phyloP scores from a whole-genome alignment of 495 filamentous ascomycete species.

The Viridothelium virens region DNA sequence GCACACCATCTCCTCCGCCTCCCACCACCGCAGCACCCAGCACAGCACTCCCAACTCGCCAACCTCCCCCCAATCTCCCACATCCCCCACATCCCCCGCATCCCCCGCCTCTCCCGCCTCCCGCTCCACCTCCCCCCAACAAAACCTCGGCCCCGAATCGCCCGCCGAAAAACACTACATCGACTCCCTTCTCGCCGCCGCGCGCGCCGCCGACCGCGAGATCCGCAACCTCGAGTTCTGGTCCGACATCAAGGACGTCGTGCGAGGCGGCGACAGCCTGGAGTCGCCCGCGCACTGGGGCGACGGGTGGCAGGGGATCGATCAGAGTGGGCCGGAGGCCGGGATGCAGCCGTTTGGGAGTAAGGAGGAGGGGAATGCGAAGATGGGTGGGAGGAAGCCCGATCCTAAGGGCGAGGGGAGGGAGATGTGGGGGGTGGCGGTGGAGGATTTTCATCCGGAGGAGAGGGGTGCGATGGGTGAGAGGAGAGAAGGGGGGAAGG shows the following conservation, averaged over 20 bases:
- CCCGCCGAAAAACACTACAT: slow-evolving; percentile 33
- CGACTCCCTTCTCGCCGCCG: slow-evolving; percentile 49
- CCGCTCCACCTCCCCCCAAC: slow-evolving; percentile 12
- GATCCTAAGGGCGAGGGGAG: background rate
- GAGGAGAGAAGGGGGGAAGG: background rate
- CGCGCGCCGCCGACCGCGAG: slow-evolving; percentile 58
- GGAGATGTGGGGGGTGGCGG: background rate
- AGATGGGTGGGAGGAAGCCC: background rate
- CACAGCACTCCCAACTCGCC: background rate
- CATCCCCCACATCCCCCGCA: background rate
- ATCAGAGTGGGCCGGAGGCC: background rate
- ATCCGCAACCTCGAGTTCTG: slow-evolving; percentile 64
- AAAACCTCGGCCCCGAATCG: slow-evolving; percentile 21
- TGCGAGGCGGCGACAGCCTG: slow-evolving; percentile 44
- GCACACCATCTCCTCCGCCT: slow-evolving; percentile 48
- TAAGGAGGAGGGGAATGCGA: slow-evolving; percentile 5
- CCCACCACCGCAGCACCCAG: slow-evolving; percentile 31
- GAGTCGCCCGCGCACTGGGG: background rate
- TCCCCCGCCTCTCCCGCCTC: slow-evolving; percentile 8
- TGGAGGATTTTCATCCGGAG: background rate
- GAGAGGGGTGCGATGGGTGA: background rate
- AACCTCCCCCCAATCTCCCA: background rate
- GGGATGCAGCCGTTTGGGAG: slow-evolving; percentile 6
- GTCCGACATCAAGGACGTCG: slow-evolving; percentile 62
- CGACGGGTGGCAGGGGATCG: background rate